A percentile compares a stretch with the other conserved stretches of the same genome.
These are phyloP conservation scores for Melanopsichium pennsylvanicum DNA, from an alignment of 1,284 basidiomycete genomes.

Conservation along the genomic window DNA sequence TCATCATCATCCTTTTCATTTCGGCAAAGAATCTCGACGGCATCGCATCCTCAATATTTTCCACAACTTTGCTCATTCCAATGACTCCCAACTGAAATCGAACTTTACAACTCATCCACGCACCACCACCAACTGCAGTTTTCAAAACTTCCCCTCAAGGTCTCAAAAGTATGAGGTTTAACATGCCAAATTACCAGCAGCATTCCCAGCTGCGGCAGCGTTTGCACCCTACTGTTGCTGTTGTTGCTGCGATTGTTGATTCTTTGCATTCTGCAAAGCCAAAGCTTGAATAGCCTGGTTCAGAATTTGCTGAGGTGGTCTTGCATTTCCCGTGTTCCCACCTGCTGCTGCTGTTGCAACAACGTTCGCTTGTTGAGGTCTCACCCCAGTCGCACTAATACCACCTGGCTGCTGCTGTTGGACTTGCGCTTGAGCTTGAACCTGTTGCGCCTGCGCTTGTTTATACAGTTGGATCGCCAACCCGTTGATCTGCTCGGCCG, in stretches of 20 bases:
- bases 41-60: too few relatives aligned
- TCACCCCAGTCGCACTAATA: background rate
- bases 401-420: background rate
- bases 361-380: background rate
- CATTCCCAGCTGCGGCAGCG: background rate
- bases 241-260: slow-evolving; percentile 6
- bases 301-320: slow-evolving; percentile 32
- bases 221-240: background rate
- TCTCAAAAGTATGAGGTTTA: too few relatives aligned
- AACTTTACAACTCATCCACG: too few relatives aligned
- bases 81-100: too few relatives aligned
- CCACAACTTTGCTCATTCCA: too few relatives aligned
- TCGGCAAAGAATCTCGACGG: too few relatives aligned
- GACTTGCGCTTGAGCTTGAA: slow-evolving; percentile 5
- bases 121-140: too few relatives aligned
- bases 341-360: background rate
- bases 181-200: too few relatives aligned
- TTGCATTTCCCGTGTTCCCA: too few relatives aligned
- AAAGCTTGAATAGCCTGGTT: slow-evolving; percentile 44
- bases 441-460: slow-evolving; percentile 49
- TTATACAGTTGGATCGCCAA: slow-evolving; percentile 57
- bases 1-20: too few relatives aligned
- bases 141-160: too few relatives aligned
- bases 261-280: slow-evolving; percentile 37
- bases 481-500: slow-evolving; percentile 56